Percentiles rank a stretch among this genome's conserved stretches.
phyloP scores from a whole-genome alignment of 768 basidiomycete genomes.

The Hygrophoropsis aurantiaca region DNA sequence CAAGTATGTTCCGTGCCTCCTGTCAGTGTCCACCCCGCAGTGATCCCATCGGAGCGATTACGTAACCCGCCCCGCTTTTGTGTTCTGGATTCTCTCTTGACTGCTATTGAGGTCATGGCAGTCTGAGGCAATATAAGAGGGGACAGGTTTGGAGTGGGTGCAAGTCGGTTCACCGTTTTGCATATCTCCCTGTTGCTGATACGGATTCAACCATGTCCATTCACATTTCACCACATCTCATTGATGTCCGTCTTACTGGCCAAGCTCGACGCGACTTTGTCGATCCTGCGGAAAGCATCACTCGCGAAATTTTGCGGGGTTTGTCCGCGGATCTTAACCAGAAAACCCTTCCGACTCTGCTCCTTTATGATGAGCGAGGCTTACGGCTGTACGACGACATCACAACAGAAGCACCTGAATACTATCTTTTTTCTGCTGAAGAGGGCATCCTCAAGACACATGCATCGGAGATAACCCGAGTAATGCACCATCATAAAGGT shows the following conservation, averaged over 20 bases:
- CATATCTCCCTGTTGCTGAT: too few relatives aligned
- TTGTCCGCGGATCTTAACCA: slow-evolving; percentile 52
- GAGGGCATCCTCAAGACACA: slow-evolving; percentile 77
- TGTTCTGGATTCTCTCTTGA: too few relatives aligned
- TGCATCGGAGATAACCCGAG: slow-evolving; percentile 69
- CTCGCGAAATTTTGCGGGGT: slow-evolving; percentile 51
- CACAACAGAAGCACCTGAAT: slow-evolving; percentile 74
- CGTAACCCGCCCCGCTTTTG: too few relatives aligned
- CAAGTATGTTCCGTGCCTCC: too few relatives aligned
- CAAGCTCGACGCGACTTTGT: slow-evolving; percentile 17
- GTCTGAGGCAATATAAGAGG: too few relatives aligned
- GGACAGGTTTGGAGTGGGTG: too few relatives aligned
- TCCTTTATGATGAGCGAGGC: slow-evolving; percentile 86
- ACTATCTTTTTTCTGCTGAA: slow-evolving; percentile 90
- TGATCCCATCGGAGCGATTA: too few relatives aligned
- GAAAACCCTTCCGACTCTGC: slow-evolving; percentile 74
- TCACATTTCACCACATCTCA: slow-evolving; percentile 40
- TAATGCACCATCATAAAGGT: slow-evolving; percentile 53
- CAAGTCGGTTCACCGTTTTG: too few relatives aligned
- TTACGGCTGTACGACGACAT: slow-evolving; percentile 85
- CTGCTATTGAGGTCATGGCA: too few relatives aligned
- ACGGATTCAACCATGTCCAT: neutral
- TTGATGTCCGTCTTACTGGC: slow-evolving; percentile 44
- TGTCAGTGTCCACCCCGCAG: too few relatives aligned
- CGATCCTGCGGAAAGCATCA: slow-evolving; percentile 36